Conservation (phyloP, 2,329 filamentous ascomycete species). For the Teratosphaeria zuluensis region DNA sequence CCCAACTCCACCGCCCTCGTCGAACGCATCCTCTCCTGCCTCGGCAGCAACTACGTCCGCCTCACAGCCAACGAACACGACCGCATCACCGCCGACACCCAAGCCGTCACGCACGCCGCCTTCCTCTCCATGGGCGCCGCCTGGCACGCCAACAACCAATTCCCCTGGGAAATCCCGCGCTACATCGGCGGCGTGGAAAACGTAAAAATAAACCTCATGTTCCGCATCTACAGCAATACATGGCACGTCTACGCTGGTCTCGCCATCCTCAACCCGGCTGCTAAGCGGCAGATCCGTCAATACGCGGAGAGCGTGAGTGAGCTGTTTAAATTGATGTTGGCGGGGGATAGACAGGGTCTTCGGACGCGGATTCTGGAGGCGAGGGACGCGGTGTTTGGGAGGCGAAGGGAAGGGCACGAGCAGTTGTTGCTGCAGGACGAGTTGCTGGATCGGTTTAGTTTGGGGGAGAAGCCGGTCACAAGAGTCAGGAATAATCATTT, state of each 20-base stretch:
- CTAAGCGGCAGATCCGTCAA: conserved; percentile 84
- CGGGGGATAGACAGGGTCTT: conserved; percentile 67
- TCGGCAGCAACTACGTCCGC: conserved; percentile 77
- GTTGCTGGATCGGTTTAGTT: conserved; percentile 78
- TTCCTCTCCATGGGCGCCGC: conserved; percentile 95
- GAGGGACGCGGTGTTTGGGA: conserved; percentile 57
- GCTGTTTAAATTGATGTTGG: conserved; percentile 93
- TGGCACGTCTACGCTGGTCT: conserved; percentile 99
- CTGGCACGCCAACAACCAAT: conserved; percentile 90
- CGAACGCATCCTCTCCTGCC: conserved; percentile 69
- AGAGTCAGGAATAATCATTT: conserved; percentile 85
- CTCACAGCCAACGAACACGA: conserved; percentile 84
- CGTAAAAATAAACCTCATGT: conserved; percentile 95
- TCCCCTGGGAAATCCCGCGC: conserved; percentile 92
- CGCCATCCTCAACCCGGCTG: conserved; percentile 90
- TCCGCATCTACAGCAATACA: conserved; percentile 96
- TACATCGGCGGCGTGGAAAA: conserved; percentile 98
- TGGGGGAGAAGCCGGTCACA: conserved; percentile 59
- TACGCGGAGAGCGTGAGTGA: conserved; percentile 89
- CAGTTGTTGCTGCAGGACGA: conserved; percentile 68
- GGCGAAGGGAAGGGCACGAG: conserved; percentile 41
- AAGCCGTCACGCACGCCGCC: conserved; percentile 93
- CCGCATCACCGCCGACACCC: conserved; percentile 94
- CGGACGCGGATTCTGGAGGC: conserved; percentile 67
- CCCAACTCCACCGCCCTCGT: conserved; percentile 74